Conservation (phyloP, 352 stramenopile species). For the Phytopythium oedochilum region DNA sequence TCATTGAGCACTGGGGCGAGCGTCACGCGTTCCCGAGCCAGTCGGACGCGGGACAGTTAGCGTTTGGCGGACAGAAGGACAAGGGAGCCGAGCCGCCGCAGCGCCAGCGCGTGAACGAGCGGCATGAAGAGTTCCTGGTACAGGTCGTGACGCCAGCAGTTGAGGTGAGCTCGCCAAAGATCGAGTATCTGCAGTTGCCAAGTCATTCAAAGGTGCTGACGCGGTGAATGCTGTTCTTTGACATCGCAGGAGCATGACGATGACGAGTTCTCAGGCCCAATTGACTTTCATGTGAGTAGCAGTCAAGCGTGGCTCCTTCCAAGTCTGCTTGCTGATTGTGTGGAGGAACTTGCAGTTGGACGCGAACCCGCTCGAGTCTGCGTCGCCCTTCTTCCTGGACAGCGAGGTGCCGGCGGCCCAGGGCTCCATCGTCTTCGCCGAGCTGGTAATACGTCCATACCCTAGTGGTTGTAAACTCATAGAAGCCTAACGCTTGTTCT, state of each 20-base stretch:
- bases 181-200: too few relatives aligned
- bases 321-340: too few relatives aligned
- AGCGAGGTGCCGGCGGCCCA: slow-evolving; percentile 24
- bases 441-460: slow-evolving; percentile 17
- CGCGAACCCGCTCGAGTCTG: slow-evolving; percentile 2
- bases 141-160: neutral
- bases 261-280: slow-evolving; percentile 24
- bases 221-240: neutral
- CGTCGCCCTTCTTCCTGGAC: slow-evolving; percentile 9
- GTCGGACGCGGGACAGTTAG: neutral
- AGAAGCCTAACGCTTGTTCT: neutral
- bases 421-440: slow-evolving; percentile 36
- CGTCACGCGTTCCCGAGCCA: neutral
- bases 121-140: neutral
- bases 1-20: neutral
- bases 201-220: neutral
- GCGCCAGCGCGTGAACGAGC: neutral
- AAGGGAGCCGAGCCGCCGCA: too few relatives aligned
- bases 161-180: neutral
- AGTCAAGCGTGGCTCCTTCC: neutral
- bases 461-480: too few relatives aligned
- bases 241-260: neutral
- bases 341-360: neutral
- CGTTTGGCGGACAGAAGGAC: too few relatives aligned
- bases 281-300: slow-evolving; percentile 6